These are phyloP conservation scores for Penicillium paxilli DNA, from an alignment of 495 filamentous ascomycete genomes.

Conservation along the genomic window DNA sequence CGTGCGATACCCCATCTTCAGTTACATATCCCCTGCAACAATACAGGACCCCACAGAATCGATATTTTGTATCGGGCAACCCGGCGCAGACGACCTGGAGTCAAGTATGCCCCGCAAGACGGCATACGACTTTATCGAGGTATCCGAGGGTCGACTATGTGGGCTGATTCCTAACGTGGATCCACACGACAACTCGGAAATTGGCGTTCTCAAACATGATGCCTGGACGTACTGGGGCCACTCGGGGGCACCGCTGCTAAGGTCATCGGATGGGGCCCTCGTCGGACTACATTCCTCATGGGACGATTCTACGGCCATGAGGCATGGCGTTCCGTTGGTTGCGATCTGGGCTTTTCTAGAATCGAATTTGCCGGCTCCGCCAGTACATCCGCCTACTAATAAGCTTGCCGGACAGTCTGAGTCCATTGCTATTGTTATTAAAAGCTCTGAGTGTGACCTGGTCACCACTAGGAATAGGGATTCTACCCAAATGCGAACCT, in stretches of 20 bases:
- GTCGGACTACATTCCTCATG: conserved; percentile 48
- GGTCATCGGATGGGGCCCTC: conserved; percentile 26
- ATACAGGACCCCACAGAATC: background rate
- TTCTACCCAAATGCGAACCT: background rate
- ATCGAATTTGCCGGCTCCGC: background rate
- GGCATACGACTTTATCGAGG: conserved; percentile 44
- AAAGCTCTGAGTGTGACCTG: background rate
- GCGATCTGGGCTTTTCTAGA: conserved; percentile 30
- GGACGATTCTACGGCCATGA: conserved; percentile 47
- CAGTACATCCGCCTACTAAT: background rate
- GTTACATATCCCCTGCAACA: background rate
- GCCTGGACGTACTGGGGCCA: conserved; percentile 59
- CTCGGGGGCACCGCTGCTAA: conserved; percentile 44
- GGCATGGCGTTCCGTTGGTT: conserved; percentile 41
- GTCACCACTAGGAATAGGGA: background rate
- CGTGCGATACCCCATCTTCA: background rate
- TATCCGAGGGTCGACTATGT: conserved; percentile 34
- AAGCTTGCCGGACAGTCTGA: background rate
- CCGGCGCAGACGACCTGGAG: conserved; percentile 49
- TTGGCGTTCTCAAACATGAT: conserved; percentile 48
- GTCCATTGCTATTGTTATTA: background rate
- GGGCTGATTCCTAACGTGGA: conserved; percentile 31
- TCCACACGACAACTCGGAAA: conserved; percentile 46
- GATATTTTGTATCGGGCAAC: conserved; percentile 39
- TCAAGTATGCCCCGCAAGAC: conserved; percentile 24